Conservation (phyloP, 228 moss, liverwort and hornwort species). For the Sphagnum fallax region DNA sequence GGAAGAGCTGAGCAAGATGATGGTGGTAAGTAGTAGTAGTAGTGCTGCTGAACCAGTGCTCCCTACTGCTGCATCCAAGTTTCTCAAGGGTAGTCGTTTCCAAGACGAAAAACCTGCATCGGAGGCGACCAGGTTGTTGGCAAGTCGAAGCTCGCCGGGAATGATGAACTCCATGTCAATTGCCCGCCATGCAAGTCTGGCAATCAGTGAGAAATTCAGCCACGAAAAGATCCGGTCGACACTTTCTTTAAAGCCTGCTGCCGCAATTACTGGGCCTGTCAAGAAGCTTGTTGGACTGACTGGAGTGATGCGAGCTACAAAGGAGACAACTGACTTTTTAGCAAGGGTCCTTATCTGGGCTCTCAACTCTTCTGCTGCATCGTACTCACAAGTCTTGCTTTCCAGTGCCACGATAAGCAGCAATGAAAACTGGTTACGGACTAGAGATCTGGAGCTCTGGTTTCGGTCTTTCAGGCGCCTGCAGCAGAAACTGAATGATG, state of each 20-base stretch:
- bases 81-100: too few relatives aligned
- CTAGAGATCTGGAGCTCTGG: slow-evolving; percentile 9
- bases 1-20: background rate
- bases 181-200: slow-evolving; percentile 19
- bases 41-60: too few relatives aligned
- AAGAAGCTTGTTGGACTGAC: slow-evolving; percentile 14
- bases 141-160: too few relatives aligned
- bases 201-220: slow-evolving; percentile 23
- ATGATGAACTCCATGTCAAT: too few relatives aligned
- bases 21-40: too few relatives aligned
- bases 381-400: background rate
- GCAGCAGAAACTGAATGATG: slow-evolving; percentile 35
- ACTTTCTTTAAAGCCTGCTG: too few relatives aligned
- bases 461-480: slow-evolving; percentile 21
- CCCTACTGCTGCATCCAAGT: too few relatives aligned
- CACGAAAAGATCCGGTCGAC: too few relatives aligned
- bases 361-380: slow-evolving; percentile 1
- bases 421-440: background rate
- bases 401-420: too few relatives aligned
- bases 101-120: too few relatives aligned
- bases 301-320: slow-evolving; percentile 36
- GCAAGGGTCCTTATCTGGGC: slow-evolving; percentile 45
- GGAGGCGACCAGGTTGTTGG: too few relatives aligned
- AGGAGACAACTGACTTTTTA: slow-evolving; percentile 42
- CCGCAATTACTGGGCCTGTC: background rate